Percentiles rank a stretch among this genome's conserved stretches.
Conservation (phyloP, 371 early-diverging fungal genomes). For the Phascolomyces articulosus region DNA sequence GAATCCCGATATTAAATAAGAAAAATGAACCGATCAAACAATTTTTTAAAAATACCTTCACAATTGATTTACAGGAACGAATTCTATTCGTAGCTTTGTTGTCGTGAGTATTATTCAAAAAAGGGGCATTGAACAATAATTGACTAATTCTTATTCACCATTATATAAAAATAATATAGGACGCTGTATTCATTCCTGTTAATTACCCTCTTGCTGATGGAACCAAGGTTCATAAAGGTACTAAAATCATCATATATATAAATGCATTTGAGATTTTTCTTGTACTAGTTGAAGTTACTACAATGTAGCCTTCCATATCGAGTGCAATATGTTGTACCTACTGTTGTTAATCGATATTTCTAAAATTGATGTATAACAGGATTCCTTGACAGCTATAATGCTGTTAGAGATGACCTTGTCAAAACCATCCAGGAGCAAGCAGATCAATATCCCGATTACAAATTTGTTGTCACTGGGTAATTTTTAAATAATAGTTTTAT, state of each 20-base stretch:
- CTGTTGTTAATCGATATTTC: not conserved
- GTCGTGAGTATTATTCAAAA: slow-evolving; percentile 26
- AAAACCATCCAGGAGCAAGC: slow-evolving; percentile 7
- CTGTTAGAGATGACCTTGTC: slow-evolving; percentile 10
- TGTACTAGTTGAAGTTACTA: no score
- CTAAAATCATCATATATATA: no score
- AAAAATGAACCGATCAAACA: no score
- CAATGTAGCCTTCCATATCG: no score
- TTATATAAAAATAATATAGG: slow-evolving; percentile 3
- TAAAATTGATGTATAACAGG: slow-evolving; percentile 8
- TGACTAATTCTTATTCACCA: no score
- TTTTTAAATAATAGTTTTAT: not conserved
- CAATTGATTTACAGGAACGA: not conserved
- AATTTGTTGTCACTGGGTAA: slow-evolving; percentile 24
- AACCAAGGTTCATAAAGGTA: slow-evolving; percentile 20
- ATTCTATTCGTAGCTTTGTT: slow-evolving; percentile 20
- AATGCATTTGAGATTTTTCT: no score
- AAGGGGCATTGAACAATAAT: no score
- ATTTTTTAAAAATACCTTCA: no score
- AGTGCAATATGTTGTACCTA: not conserved
- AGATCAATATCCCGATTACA: slow-evolving; percentile 21
- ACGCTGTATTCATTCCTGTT: slow-evolving; percentile 11
- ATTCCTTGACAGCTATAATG: slow-evolving; percentile 17
- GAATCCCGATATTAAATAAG: no score
- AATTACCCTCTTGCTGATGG: slow-evolving; percentile 14